Conservation (phyloP, 768 basidiomycete species). For the Naematelia encephala region DNA sequence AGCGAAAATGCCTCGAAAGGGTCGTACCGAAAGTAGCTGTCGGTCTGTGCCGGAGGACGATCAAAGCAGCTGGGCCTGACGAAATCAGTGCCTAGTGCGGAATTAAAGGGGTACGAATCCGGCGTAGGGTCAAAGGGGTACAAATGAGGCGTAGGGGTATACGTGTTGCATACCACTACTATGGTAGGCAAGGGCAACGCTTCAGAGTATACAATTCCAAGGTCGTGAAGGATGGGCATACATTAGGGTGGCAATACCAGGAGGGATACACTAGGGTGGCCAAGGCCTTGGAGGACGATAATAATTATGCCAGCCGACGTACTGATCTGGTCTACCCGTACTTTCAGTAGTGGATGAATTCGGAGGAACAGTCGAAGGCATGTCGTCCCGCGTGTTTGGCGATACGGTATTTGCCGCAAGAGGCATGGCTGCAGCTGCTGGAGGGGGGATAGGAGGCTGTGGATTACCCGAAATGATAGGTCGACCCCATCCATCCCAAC, state of each 20-base stretch:
- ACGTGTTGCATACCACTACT: too few species aligned
- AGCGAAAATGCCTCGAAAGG: conserved; percentile 38
- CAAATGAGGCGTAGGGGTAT: too few species aligned
- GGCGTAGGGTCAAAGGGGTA: neutral
- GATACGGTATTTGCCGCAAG: neutral
- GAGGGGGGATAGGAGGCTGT: conserved; percentile 4
- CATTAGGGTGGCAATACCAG: too few species aligned
- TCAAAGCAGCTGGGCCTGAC: conserved; percentile 43
- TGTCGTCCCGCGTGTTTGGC: conserved; percentile 20
- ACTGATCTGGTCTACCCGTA: conserved; percentile 42
- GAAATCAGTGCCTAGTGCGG: too few species aligned
- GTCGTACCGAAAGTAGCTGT: conserved; percentile 38
- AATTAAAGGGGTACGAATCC: neutral
- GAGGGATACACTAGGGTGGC: conserved; percentile 1
- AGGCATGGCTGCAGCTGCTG: conserved; percentile 2
- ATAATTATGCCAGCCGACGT: conserved; percentile 22
- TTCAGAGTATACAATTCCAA: too few species aligned
- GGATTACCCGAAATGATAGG: conserved; percentile 25
- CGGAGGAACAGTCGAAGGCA: conserved; percentile 18
- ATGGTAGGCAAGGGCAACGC: too few species aligned
- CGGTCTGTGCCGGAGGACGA: conserved; percentile 34
- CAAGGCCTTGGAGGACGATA: conserved; percentile 2
- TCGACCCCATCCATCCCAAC: conserved; percentile 46
- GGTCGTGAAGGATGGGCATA: too few species aligned
- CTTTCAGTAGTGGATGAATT: neutral